Conservation (phyloP, 176 grass and related monocot species). For the Paspalum notatum region DNA sequence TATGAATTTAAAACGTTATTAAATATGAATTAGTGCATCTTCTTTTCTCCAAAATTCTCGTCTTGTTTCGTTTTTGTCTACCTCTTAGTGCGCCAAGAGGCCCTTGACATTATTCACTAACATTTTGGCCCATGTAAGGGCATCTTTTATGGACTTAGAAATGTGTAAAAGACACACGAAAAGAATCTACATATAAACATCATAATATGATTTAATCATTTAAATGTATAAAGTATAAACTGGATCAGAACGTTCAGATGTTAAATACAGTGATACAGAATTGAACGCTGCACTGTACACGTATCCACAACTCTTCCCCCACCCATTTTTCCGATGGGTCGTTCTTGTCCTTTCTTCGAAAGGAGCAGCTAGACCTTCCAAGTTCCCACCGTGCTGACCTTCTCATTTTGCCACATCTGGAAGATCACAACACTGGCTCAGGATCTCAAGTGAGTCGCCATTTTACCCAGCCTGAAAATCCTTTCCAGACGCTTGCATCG, state of each 20-base stretch:
- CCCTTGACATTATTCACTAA: not conserved
- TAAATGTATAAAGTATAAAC: not conserved
- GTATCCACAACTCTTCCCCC: slow-evolving; percentile 8
- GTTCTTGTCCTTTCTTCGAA: not conserved
- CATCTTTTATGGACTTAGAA: not conserved
- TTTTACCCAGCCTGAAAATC: slow-evolving; percentile 20
- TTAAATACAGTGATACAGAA: not conserved
- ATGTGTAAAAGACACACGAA: not conserved
- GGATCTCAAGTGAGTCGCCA: not conserved
- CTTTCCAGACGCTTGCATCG: not conserved
- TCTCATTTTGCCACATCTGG: not conserved
- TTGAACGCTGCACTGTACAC: slow-evolving; percentile 34
- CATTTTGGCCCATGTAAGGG: not conserved
- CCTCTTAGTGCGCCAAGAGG: not conserved
- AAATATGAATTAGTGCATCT: not conserved
- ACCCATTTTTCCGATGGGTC: not conserved
- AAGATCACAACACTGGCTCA: not conserved
- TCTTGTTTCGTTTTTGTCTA: not conserved
- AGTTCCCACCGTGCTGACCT: not conserved
- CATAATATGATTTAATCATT: not conserved
- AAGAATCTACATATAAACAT: not conserved
- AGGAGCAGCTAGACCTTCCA: not conserved
- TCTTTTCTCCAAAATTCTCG: not conserved
- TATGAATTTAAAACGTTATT: not conserved
- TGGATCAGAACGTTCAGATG: not conserved